These are phyloP conservation scores for Suillus cothurnatus DNA, from an alignment of 768 basidiomycete genomes.

Conservation along the genomic window DNA sequence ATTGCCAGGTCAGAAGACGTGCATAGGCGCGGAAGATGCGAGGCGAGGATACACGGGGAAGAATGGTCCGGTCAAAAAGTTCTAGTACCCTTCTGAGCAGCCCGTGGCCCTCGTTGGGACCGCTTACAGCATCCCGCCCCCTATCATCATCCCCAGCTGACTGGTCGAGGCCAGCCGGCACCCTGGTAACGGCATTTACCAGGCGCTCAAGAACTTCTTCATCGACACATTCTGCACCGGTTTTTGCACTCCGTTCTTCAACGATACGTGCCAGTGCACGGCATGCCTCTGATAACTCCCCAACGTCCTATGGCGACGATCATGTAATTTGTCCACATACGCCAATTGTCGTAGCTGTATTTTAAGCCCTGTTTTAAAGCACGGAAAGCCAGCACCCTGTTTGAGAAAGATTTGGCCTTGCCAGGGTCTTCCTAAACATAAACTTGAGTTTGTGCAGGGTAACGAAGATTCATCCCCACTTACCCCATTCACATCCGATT, in stretches of 20 bases:
- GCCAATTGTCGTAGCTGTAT: slow-evolving; percentile 87
- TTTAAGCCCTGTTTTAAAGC: slow-evolving; percentile 91
- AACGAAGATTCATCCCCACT: slow-evolving; percentile 14
- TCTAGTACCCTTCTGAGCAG: slow-evolving; percentile 66
- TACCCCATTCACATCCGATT: slow-evolving; percentile 34
- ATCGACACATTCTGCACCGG: slow-evolving; percentile 67
- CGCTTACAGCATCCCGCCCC: slow-evolving; percentile 27
- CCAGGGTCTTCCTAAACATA: slow-evolving; percentile 26
- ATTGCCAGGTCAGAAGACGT: slow-evolving; percentile 74
- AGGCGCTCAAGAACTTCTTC: slow-evolving; percentile 87
- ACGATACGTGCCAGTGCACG: slow-evolving; percentile 83
- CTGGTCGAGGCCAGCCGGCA: slow-evolving; percentile 41
- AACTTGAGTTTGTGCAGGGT: slow-evolving; percentile 17
- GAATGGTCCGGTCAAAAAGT: slow-evolving; percentile 76
- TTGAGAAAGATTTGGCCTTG: slow-evolving; percentile 56
- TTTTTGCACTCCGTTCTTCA: slow-evolving; percentile 48
- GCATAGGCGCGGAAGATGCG: slow-evolving; percentile 85
- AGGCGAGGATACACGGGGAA: slow-evolving; percentile 78
- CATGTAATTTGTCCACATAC: slow-evolving; percentile 99
- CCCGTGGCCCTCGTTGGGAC: slow-evolving; percentile 68
- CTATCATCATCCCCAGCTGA: slow-evolving; percentile 27
- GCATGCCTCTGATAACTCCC: slow-evolving; percentile 86
- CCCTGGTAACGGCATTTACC: slow-evolving; percentile 82
- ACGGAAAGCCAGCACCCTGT: slow-evolving; percentile 88
- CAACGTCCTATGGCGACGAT: slow-evolving; percentile 90